Conservation (phyloP, 2,329 filamentous ascomycete species). For the Clarireedia monteithiana region DNA sequence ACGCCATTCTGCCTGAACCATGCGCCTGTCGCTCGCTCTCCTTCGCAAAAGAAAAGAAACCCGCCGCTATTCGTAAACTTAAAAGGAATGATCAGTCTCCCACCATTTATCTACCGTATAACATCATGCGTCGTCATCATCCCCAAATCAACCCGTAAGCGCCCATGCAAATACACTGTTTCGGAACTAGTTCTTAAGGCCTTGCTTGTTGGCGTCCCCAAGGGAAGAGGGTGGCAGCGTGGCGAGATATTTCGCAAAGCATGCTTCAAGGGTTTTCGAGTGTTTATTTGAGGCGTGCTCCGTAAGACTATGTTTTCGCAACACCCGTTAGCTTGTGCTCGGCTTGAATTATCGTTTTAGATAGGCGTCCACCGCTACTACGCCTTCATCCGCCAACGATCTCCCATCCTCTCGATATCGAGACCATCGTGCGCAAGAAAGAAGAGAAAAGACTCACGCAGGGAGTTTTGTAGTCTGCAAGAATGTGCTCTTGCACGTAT, state of each 20-base stretch:
- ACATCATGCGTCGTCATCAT: not conserved
- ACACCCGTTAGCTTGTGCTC: not conserved
- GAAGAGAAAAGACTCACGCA: conserved; percentile 42
- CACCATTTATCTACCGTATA: conserved; percentile 1
- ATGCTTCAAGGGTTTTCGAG: conserved; percentile 61
- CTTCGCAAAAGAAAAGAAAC: conserved; percentile 4
- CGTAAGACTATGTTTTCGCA: conserved; percentile 41
- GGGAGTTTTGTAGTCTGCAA: conserved; percentile 68
- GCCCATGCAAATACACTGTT: not conserved
- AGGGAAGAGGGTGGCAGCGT: no score
- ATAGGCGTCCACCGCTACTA: not conserved
- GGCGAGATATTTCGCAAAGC: conserved; percentile 46
- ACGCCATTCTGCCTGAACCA: conserved; percentile 16
- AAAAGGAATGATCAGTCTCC: not conserved
- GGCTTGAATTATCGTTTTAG: no score
- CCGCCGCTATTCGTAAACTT: not conserved
- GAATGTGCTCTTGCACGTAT: conserved; percentile 70
- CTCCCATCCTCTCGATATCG: no score
- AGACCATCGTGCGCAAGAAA: not conserved
- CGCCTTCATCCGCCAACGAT: no score
- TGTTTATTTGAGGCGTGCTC: conserved; percentile 73
- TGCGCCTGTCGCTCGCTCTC: conserved; percentile 19
- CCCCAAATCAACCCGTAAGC: not conserved
- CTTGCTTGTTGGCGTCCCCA: no score
- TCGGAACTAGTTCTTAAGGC: no score